Conservation (phyloP, 164 flowering plant species). For the Brasenia schreberi region DNA sequence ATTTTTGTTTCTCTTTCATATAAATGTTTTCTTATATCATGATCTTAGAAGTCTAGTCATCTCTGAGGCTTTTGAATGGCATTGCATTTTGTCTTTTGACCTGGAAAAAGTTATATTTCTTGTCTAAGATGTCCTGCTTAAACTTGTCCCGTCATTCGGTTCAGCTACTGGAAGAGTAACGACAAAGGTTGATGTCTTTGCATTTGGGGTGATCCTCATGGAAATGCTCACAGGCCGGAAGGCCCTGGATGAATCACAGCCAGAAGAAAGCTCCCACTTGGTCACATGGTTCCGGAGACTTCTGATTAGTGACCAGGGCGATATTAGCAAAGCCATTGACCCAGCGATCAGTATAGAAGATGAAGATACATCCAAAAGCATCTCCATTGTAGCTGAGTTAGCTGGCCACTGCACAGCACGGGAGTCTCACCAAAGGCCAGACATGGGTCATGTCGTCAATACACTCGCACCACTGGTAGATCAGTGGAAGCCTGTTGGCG, state of each 20-base stretch:
- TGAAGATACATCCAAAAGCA: slow-evolving; percentile 2
- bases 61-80: too few relatives aligned
- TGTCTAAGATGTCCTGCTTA: background rate
- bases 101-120: too few relatives aligned
- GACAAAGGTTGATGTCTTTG: slow-evolving; percentile 24
- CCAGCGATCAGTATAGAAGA: too few relatives aligned
- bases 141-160: background rate
- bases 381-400: slow-evolving; percentile 10
- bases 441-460: slow-evolving; percentile 19
- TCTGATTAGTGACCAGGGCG: too few relatives aligned
- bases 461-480: slow-evolving; percentile 17
- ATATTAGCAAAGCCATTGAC: too few relatives aligned
- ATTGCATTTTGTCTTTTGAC: too few relatives aligned
- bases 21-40: too few relatives aligned
- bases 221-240: slow-evolving; percentile 17
- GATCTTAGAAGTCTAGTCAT: too few relatives aligned
- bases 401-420: slow-evolving; percentile 22
- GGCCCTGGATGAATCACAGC: slow-evolving; percentile 19
- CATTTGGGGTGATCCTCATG: slow-evolving; percentile 25
- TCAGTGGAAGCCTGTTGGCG: slow-evolving; percentile 14
- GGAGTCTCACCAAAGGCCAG: slow-evolving; percentile 20
- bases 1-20: too few relatives aligned
- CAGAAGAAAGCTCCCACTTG: slow-evolving; percentile 33
- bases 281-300: slow-evolving; percentile 8
- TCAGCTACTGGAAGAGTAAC: slow-evolving; percentile 22